Base-by-base conservation (phyloP, 305 asterid genomes). In the Fraxinus baroniana region DNA sequence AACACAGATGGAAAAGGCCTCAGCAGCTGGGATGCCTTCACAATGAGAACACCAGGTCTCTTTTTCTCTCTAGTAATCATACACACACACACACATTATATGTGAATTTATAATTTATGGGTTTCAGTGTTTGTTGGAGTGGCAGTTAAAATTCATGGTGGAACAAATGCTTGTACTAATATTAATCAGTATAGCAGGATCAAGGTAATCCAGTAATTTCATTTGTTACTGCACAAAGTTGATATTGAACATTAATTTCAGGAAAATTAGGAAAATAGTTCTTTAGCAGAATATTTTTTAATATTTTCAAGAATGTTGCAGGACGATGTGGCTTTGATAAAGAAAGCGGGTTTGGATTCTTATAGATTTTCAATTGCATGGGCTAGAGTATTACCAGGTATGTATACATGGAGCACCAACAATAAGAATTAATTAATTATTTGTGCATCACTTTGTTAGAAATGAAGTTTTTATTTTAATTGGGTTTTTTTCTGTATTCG, bases 11-110 rank as follows among this genome's bases (percentile, higher is more conserved):
- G 84, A 1, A 75, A 81, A 49, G 81, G 81, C 75, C 62, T 1
- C 1, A 84, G 84, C 18, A 49, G 33, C 2, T 84, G 86, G 86
- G 86, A 84, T 76, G 60, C 3, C 68, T 79, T 57, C 62, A 28
- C 80, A 79, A 6, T 74, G 57, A 46, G 17, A 5, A 78, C 76
- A 8, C 81, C 79, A 32, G 79, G 86, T 80, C 62, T 15, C 60
- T 41, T 66, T 36, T 26, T 70, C n/a, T 78, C 2, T 83, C 18
- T 46, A n/a, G 8, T 18, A 33, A 41, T 8, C 49, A 41, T 2
- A 0, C 36, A 33, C 0, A 33, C 36, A 0, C 2, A 3, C 2
- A 3, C 2, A 15, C 3, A 55, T 13, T 36, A 36, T 36, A 36
- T 36, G 18, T n/a, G 9, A 39, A 8, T 39, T 39, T 39, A 39